Evolutionary conservation across 129 eudicot genomes (phyloP).

Genomic region (Pseudognaphalium luteoalbum): DNA sequence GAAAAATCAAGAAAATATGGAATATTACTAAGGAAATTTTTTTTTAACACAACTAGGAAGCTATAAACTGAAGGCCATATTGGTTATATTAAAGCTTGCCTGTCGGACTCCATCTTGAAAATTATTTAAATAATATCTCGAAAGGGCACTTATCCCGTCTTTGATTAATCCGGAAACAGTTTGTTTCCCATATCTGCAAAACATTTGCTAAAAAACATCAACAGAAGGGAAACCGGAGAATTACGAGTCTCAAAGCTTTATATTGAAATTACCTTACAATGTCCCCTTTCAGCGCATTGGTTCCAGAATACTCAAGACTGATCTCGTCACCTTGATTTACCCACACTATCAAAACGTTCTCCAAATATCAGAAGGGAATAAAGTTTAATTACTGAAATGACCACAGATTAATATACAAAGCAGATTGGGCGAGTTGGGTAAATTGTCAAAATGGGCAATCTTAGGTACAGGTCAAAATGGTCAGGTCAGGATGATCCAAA

Average conservation of each 20-base stretch:
- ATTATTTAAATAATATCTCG: slow-evolving; percentile 88
- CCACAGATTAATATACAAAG: neutral
- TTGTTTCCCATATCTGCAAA: slow-evolving; percentile 86
- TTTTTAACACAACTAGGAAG: neutral
- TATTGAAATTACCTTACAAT: slow-evolving; percentile 65
- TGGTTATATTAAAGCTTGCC: slow-evolving; percentile 48
- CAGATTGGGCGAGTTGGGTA: neutral
- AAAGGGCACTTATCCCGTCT: slow-evolving; percentile 91
- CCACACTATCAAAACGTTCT: slow-evolving; percentile 65
- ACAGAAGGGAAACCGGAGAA: neutral
- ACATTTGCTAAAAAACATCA: slow-evolving; percentile 16
- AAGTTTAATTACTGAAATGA: neutral
- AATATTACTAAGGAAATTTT: slow-evolving; percentile 15
- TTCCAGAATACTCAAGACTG: slow-evolving; percentile 93
- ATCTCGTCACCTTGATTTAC: slow-evolving; percentile 95
- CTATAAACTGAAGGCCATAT: neutral
- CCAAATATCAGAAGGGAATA: slow-evolving; percentile 11
- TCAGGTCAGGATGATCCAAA: neutral
- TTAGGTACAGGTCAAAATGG: neutral
- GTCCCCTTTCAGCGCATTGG: slow-evolving; percentile 94
- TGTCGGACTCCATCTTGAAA: slow-evolving; percentile 94
- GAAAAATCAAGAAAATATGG: slow-evolving; percentile 19
- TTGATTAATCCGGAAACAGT: slow-evolving; percentile 72
- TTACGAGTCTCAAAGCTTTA: slow-evolving; percentile 2
- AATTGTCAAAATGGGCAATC: neutral